Evolutionary conservation across 2,329 filamentous ascomycete genomes (phyloP), one percentile per base, ranked within the genome.

Genomic region (Fusarium albidum): DNA sequence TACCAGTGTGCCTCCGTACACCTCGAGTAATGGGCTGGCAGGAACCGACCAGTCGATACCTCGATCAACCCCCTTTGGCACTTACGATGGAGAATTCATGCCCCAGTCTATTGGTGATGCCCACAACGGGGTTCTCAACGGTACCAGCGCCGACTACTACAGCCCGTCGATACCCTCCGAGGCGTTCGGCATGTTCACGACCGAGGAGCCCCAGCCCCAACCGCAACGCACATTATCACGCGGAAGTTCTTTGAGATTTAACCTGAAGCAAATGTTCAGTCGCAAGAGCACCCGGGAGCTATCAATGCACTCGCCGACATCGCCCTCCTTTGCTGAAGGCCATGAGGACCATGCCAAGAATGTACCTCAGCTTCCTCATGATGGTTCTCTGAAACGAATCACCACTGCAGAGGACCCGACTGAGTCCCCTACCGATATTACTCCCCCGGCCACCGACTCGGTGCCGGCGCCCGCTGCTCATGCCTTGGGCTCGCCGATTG

Each of bases 101-200:
- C 69, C 68, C 13, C 63, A 65, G 35, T 57, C 63, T n/a, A 59
- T 67, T 9, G 56, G 49, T 5, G 63, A 69, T 47, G 65, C 69
- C 26, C 67, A 70, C 15, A 64, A 69, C 26, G 68, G 67, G 34
- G 68, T 71, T 32, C 71, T 73, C 35, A 68, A 63, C 48, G 73
- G 71, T 31, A 71, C 68, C 32, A 77, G 68, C 45, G 73, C 73
- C 35, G 74, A 77, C 51, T 77, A 77, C 53, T 77, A 77, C 59
- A 75, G 73, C 41, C 69, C 72, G 11, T 71, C 71, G 3, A 71
- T 77, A 37, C 74, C 75, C 3, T 75, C 73, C 3, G 72, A 74
- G 45, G 73, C 73, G 6, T 76, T 77, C 55, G 74, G 73, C 55
- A 76, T 77, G 74, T 62, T 68, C 11, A 57, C 69, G 9, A 60